phyloP scores from a whole-genome alignment of 768 basidiomycete species.

The Trametes punicea region DNA sequence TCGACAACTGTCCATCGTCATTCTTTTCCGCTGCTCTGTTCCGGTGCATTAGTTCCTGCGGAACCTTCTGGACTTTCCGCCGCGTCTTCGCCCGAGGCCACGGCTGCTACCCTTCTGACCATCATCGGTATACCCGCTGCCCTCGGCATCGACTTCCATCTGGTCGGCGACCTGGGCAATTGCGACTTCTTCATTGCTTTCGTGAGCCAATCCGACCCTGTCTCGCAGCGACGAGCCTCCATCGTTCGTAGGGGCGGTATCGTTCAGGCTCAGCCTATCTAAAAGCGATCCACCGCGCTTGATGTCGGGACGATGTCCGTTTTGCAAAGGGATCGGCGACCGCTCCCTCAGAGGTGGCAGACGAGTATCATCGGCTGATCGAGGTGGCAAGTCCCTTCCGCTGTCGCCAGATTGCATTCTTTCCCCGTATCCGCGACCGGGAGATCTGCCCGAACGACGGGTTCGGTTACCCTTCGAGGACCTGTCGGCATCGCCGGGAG shows the following conservation, averaged over 20 bases:
- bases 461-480: neutral
- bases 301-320: constrained; percentile 8
- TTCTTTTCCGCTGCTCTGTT: neutral
- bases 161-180: neutral
- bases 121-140: constrained; percentile 3
- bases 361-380: neutral
- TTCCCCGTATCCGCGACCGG: neutral
- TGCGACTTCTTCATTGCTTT: constrained; percentile 17
- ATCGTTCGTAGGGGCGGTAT: constrained; percentile 7
- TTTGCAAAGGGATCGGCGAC: neutral
- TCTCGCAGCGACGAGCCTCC: constrained; percentile 33
- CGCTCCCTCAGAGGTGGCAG: neutral
- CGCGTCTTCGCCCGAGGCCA: constrained; percentile 5
- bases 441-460: constrained; percentile 3
- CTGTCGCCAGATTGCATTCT: neutral
- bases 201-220: constrained; percentile 34
- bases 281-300: constrained; percentile 35
- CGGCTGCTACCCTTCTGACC: neutral
- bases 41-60: constrained; percentile 6
- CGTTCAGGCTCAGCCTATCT: constrained; percentile 35
- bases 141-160: constrained; percentile 16
- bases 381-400: neutral
- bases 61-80: constrained; percentile 2
- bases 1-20: neutral
- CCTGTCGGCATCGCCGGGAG: neutral